Evolutionary conservation across 1,284 basidiomycete genomes (phyloP).

Genomic region (Cryptococcus sp.): DNA sequence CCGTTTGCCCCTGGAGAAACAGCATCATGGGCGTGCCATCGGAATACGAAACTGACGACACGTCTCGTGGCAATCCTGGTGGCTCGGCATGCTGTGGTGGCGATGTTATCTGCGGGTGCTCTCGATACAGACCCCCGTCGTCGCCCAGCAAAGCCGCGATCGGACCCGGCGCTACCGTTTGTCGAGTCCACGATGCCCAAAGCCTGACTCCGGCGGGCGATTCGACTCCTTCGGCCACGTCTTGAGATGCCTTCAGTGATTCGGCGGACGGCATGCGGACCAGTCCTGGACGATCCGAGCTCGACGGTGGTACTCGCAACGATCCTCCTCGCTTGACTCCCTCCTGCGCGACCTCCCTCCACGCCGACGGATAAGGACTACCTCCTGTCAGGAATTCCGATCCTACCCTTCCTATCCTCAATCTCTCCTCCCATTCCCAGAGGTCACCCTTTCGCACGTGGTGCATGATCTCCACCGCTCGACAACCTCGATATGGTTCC

Average conservation of each 20-base stretch:
- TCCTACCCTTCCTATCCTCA: slow-evolving; percentile 31
- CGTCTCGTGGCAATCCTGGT: background rate
- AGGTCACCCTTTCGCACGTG: slow-evolving; percentile 47
- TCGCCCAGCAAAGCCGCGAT: slow-evolving; percentile 9
- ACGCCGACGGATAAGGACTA: slow-evolving; percentile 36
- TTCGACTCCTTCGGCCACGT: slow-evolving; percentile 13
- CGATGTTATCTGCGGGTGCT: no score
- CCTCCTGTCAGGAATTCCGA: slow-evolving; percentile 14
- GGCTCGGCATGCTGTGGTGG: background rate
- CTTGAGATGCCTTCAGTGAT: slow-evolving; percentile 27
- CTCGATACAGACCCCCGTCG: background rate
- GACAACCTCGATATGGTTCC: slow-evolving; percentile 48
- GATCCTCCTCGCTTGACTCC: slow-evolving; percentile 28
- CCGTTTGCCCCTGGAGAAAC: slow-evolving; percentile 22
- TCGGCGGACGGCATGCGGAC: slow-evolving; percentile 29
- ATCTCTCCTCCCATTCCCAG: slow-evolving; percentile 49
- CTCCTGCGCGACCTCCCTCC: slow-evolving; percentile 13
- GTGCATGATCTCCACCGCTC: slow-evolving; percentile 49
- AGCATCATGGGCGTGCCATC: slow-evolving; percentile 36
- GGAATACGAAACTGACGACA: no score
- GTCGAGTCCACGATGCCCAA: slow-evolving; percentile 33
- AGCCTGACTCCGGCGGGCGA: slow-evolving; percentile 28
- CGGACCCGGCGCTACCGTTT: slow-evolving; percentile 1
- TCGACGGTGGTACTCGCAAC: slow-evolving; percentile 21
- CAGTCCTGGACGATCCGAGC: slow-evolving; percentile 7